Evolutionary conservation across 169 alveolate species (phyloP).

Genomic region (Plasmodium adleri): DNA sequence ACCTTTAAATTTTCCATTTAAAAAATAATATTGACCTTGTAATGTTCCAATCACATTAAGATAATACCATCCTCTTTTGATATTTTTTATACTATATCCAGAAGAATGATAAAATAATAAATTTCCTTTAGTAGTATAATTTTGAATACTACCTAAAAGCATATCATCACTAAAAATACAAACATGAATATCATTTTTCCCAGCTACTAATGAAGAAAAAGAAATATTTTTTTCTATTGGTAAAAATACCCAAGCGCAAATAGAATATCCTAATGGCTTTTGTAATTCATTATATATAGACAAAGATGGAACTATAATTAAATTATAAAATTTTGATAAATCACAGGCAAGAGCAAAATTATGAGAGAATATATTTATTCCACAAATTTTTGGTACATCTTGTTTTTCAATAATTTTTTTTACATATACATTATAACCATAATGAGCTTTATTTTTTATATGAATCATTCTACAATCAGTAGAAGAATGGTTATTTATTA

Average conservation of each 20-base stretch:
- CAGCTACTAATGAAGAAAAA: constrained; percentile 50
- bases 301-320: constrained; percentile 44
- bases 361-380: constrained; percentile 43
- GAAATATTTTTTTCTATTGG: constrained; percentile 61
- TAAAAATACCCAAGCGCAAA: constrained; percentile 48
- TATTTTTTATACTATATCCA: constrained; percentile 46
- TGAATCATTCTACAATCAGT: constrained; percentile 1
- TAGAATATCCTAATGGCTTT: constrained; percentile 38
- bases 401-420: constrained; percentile 29
- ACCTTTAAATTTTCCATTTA: constrained; percentile 65
- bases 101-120: constrained; percentile 38
- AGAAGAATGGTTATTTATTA: not conserved
- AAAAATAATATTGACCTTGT: constrained; percentile 59
- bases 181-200: constrained; percentile 48
- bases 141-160: constrained; percentile 54
- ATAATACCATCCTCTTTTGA: constrained; percentile 69
- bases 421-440: constrained; percentile 47
- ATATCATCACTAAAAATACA: constrained; percentile 50
- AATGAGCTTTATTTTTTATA: constrained; percentile 21
- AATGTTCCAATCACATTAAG: constrained; percentile 57
- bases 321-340: constrained; percentile 47
- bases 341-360: constrained; percentile 38
- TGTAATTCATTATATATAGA: constrained; percentile 52
- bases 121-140: constrained; percentile 20
- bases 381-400: constrained; percentile 54